phyloP scores from a whole-genome alignment of 2,329 filamentous ascomycete species.

The Pestalotiopsis sp. region DNA sequence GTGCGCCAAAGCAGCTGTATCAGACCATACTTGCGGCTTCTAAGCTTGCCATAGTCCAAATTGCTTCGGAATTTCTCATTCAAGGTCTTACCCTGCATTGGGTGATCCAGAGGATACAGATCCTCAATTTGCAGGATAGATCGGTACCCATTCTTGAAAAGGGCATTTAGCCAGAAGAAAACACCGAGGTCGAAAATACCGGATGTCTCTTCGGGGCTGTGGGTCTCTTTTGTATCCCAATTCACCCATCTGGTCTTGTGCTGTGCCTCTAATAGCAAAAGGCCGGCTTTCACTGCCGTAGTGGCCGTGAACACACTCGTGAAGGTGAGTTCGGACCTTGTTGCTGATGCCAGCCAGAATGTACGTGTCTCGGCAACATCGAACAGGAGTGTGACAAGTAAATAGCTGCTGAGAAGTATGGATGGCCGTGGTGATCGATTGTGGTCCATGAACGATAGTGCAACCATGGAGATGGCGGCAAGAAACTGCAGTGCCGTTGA shows the following conservation, averaged over 20 bases:
- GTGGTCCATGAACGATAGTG: slow-evolving; percentile 18
- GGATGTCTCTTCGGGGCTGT: slow-evolving; percentile 37
- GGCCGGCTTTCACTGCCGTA: slow-evolving; percentile 20
- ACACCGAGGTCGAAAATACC: slow-evolving; percentile 36
- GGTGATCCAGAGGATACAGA: slow-evolving; percentile 34
- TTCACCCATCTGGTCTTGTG: slow-evolving; percentile 21
- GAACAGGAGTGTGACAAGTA: slow-evolving; percentile 44
- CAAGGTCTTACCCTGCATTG: slow-evolving; percentile 18
- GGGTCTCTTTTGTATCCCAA: slow-evolving; percentile 17
- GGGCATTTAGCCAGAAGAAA: slow-evolving; percentile 37
- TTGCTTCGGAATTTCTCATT: slow-evolving; percentile 19
- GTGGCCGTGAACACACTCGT: slow-evolving; percentile 20
- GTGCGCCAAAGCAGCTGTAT: slow-evolving; percentile 19
- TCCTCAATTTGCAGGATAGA: slow-evolving; percentile 34
- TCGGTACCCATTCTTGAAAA: slow-evolving; percentile 38
- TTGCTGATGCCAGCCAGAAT: slow-evolving; percentile 19
- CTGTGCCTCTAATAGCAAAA: slow-evolving; percentile 23
- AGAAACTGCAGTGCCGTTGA: slow-evolving; percentile 11
- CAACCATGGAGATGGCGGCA: slow-evolving; percentile 17
- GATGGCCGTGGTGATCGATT: slow-evolving; percentile 40
- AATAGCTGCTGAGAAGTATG: slow-evolving; percentile 40
- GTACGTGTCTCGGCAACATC: slow-evolving; percentile 45
- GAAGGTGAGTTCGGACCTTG: slow-evolving; percentile 13
- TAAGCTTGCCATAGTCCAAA: slow-evolving; percentile 15
- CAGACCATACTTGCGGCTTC: slow-evolving; percentile 17